Evolutionary conservation across 2,329 filamentous ascomycete genomes (phyloP).

Genomic region (Nemania sp.): DNA sequence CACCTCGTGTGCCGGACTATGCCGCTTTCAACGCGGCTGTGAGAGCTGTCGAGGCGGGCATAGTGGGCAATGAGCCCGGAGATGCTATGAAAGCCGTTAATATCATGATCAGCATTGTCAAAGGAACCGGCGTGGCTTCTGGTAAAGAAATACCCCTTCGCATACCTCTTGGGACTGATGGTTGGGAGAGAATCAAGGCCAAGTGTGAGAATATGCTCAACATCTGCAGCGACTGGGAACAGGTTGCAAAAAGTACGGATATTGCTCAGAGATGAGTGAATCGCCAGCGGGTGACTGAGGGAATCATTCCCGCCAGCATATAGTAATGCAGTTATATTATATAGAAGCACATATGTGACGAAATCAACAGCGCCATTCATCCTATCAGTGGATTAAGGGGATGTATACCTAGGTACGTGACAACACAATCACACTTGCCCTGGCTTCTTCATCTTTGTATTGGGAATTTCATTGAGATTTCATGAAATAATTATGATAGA

Average conservation of each 20-base stretch:
- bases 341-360: no score
- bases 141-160: conserved; percentile 48
- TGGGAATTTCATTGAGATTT: no score
- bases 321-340: no score
- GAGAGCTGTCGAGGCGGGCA: conserved; percentile 36
- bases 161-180: conserved; percentile 57
- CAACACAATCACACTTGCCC: no score
- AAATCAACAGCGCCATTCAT: no score
- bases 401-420: no score
- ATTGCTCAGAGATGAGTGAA: background rate
- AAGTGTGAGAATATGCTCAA: conserved; percentile 52
- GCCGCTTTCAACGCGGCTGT: conserved; percentile 38
- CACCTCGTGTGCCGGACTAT: conserved; percentile 34
- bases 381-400: no score
- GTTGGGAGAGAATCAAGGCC: conserved; percentile 49
- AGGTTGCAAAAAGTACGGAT: conserved; percentile 23
- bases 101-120: conserved; percentile 25
- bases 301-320: no score
- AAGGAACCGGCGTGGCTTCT: conserved; percentile 48
- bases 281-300: background rate
- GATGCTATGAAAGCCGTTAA: conserved; percentile 31
- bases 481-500: no score
- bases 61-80: conserved; percentile 35
- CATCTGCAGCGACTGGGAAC: conserved; percentile 22
- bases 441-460: no score